Percentiles rank a stretch among this genome's conserved stretches.
Evolutionary conservation across 2,329 filamentous ascomycete species (phyloP).

Genomic region (Xylariaceae sp.): DNA sequence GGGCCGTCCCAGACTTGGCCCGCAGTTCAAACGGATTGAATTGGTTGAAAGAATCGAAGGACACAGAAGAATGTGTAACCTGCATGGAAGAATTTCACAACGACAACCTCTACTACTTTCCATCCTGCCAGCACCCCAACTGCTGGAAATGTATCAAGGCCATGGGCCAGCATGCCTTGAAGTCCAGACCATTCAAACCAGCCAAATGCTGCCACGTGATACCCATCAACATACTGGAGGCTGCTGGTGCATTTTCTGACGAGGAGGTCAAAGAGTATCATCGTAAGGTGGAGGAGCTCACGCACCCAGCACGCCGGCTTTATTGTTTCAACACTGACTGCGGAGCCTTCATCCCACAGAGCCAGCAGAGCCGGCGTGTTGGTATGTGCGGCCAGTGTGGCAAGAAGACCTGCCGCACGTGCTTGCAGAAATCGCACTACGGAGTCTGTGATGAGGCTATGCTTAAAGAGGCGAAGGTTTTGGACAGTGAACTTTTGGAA

Average conservation of each 20-base stretch:
- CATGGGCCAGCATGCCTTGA: slow-evolving; percentile 4
- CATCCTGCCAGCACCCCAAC: background rate
- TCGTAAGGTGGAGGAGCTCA: slow-evolving; percentile 11
- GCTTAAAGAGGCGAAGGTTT: background rate
- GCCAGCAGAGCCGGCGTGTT: slow-evolving; percentile 4
- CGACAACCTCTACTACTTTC: background rate
- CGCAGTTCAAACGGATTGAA: too few relatives aligned
- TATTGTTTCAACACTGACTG: slow-evolving; percentile 16
- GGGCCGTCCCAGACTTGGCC: too few relatives aligned
- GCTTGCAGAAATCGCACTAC: slow-evolving; percentile 16
- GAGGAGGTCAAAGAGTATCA: slow-evolving; percentile 8
- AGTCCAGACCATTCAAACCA: slow-evolving; percentile 10
- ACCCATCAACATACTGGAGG: background rate
- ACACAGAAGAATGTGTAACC: too few relatives aligned
- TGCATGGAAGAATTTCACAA: too few relatives aligned
- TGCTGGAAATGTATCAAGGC: too few relatives aligned
- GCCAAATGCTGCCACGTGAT: slow-evolving; percentile 15
- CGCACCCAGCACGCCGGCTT: slow-evolving; percentile 3
- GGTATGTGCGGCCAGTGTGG: slow-evolving; percentile 10
- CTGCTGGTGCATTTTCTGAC: background rate
- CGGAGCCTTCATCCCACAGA: slow-evolving; percentile 7
- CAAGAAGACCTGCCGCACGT: slow-evolving; percentile 14
- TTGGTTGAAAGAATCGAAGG: too few relatives aligned
- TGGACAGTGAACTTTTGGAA: slow-evolving; percentile 1
- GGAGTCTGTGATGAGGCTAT: slow-evolving; percentile 10